Conservation (phyloP, 1,284 basidiomycete species). For the Taiwanofungus camphoratus region DNA sequence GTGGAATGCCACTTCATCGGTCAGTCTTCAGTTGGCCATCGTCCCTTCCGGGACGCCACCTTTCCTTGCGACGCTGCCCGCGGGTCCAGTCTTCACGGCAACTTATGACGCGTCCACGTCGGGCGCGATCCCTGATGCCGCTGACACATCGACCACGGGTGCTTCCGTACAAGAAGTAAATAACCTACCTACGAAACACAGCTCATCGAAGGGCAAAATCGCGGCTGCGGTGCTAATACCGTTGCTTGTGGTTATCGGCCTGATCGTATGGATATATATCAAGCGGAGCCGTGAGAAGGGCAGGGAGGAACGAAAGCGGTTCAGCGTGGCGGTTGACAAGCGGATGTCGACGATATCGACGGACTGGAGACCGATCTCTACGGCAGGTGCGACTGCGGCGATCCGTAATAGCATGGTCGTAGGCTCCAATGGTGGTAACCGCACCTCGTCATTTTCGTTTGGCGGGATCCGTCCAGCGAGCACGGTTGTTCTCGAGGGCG, state of each 20-base stretch:
- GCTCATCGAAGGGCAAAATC: constrained; percentile 56
- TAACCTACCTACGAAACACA: constrained; percentile 28
- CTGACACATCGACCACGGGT: constrained; percentile 30
- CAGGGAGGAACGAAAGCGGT: constrained; percentile 58
- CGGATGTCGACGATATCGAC: constrained; percentile 77
- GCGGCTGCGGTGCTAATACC: constrained; percentile 80
- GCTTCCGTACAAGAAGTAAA: constrained; percentile 27
- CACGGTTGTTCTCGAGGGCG: constrained; percentile 38
- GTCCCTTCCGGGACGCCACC: constrained; percentile 46
- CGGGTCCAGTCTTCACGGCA: constrained; percentile 71
- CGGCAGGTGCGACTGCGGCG: constrained; percentile 65
- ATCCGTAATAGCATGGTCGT: constrained; percentile 67
- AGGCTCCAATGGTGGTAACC: constrained; percentile 30
- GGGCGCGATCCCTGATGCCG: constrained; percentile 36
- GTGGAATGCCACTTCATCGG: constrained; percentile 65
- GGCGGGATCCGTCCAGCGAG: constrained; percentile 49
- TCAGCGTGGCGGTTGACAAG: constrained; percentile 69
- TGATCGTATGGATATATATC: constrained; percentile 47
- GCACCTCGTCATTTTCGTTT: constrained; percentile 51
- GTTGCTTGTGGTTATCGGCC: constrained; percentile 47
- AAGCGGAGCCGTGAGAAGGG: constrained; percentile 45
- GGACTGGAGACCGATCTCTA: constrained; percentile 73
- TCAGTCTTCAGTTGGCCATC: constrained; percentile 63
- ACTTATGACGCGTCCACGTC: constrained; percentile 47
- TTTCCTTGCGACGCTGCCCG: constrained; percentile 53